Percentiles rank a stretch among this genome's conserved stretches.
Conservation (phyloP, 192 early-diverging fungal genomes). For the Backusella tarrabulga region DNA sequence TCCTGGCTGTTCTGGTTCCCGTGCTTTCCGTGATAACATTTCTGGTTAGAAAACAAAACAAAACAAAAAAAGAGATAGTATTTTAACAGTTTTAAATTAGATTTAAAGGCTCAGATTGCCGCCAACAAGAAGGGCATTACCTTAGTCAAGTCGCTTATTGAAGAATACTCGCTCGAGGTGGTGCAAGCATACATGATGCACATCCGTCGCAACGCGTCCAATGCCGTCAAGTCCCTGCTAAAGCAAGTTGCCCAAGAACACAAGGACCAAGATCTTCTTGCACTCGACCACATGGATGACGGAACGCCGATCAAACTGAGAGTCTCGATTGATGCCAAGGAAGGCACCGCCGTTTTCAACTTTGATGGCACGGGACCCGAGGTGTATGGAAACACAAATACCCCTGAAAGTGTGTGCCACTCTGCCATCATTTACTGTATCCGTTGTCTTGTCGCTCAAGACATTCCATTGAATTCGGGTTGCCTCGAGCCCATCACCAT, state of each 20-base stretch:
- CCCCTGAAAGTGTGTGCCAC: constrained; percentile 63
- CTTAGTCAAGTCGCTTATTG: constrained; percentile 77
- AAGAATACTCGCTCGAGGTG: constrained; percentile 79
- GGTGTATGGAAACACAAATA: constrained; percentile 89
- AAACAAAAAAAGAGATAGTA: not conserved
- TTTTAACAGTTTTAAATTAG: constrained; percentile 24
- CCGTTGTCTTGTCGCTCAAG: constrained; percentile 82
- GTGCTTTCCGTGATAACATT: constrained; percentile 88
- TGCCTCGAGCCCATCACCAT: constrained; percentile 85
- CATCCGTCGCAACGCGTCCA: constrained; percentile 88
- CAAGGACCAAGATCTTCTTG: constrained; percentile 41
- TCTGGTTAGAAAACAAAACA: constrained; percentile 41
- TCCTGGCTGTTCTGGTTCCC: constrained; percentile 84
- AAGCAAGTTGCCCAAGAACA: constrained; percentile 49
- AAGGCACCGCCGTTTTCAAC: constrained; percentile 87
- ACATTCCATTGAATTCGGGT: constrained; percentile 96
- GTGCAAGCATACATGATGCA: constrained; percentile 96
- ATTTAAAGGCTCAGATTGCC: constrained; percentile 95
- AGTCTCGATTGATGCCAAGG: constrained; percentile 67
- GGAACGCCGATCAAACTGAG: constrained; percentile 76
- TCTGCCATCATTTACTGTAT: constrained; percentile 98
- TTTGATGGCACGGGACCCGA: constrained; percentile 89
- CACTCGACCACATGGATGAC: constrained; percentile 90
- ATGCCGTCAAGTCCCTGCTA: constrained; percentile 79
- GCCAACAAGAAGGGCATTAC: constrained; percentile 93